Evolutionary conservation across 345 rosid genomes (phyloP).

Genomic region (Gossypium longicalyx): DNA sequence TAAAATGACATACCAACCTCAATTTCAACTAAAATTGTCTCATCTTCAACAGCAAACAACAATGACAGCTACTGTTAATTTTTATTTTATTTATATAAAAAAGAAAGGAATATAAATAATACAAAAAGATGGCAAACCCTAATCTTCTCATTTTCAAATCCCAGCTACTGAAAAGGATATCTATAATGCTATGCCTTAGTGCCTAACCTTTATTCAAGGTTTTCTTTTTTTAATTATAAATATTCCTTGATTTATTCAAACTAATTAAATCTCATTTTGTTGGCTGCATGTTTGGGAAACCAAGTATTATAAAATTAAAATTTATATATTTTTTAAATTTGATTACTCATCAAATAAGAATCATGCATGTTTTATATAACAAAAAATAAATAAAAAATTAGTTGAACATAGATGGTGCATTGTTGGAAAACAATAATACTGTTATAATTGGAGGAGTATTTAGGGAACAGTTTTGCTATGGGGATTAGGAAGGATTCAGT

Average conservation of each 20-base stretch:
- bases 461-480: too few relatives aligned
- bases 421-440: too few relatives aligned
- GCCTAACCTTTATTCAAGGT: neutral
- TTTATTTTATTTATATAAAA: neutral
- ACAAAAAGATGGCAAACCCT: neutral
- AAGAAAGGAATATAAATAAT: neutral
- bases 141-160: neutral
- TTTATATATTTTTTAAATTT: too few relatives aligned
- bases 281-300: neutral
- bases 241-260: neutral
- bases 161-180: neutral
- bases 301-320: neutral
- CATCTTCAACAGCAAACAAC: conserved; percentile 19
- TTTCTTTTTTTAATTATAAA: neutral
- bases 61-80: neutral
- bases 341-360: neutral
- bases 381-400: too few relatives aligned
- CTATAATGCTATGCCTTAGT: neutral
- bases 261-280: neutral
- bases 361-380: neutral
- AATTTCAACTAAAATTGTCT: conserved; percentile 3
- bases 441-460: too few relatives aligned
- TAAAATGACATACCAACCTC: neutral
- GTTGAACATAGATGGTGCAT: too few relatives aligned
- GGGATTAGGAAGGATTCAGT: too few relatives aligned